Evolutionary conservation across 2,329 filamentous ascomycete species (phyloP), one percentile per base, ranked within the genome.

Genomic region (Monosporascus ibericus): DNA sequence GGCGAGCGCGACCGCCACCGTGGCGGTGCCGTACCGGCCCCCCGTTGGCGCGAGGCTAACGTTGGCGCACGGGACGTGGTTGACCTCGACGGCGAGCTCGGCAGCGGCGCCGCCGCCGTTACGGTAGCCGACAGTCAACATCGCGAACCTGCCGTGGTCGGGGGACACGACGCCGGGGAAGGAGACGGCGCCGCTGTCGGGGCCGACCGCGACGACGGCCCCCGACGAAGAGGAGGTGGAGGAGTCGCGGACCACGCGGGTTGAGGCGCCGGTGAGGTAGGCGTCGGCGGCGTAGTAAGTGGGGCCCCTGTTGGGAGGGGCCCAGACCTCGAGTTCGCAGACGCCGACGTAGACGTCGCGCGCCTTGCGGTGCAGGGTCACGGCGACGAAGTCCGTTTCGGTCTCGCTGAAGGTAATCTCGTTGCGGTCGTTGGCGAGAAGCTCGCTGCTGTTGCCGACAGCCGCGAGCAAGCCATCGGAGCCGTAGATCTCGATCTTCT

Each of bases 301-400:
- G 17, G 63, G 60, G 2, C 63, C 60, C 2, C 34, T 17, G 17
- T 25, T 34, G 18, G 65, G 56, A 2, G 60, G 58, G 1, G 58
- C 63, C 67, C 66, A 68, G 30, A 65, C 63, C 50, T 69, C 63
- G 25, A 68, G 56, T 57, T 69, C 67, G 50, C 66, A 68, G 27
- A 68, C 55, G 8, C 67, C 66, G 9, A 66, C 63, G 40, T 52
- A 65, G 15, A 58, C 49, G 1, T 55, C 55, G 4, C 56, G 50
- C 5, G 59, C 60, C 25, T 59, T 53, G 9, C 59, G 57, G 49
- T 59, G 63, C 52, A 67, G 44, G 48, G 68, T 69, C 36, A 68
- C 55, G 6, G 65, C 65, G 7, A 69, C 42, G n/a, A 67, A 63
- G 4, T 59, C 58, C 1, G 67, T 65, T 42, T 64, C 58, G 2